Percentiles rank a stretch among this genome's conserved stretches.
phyloP scores from a whole-genome alignment of 2,329 filamentous ascomycete species.

The Penicillium sp. region DNA sequence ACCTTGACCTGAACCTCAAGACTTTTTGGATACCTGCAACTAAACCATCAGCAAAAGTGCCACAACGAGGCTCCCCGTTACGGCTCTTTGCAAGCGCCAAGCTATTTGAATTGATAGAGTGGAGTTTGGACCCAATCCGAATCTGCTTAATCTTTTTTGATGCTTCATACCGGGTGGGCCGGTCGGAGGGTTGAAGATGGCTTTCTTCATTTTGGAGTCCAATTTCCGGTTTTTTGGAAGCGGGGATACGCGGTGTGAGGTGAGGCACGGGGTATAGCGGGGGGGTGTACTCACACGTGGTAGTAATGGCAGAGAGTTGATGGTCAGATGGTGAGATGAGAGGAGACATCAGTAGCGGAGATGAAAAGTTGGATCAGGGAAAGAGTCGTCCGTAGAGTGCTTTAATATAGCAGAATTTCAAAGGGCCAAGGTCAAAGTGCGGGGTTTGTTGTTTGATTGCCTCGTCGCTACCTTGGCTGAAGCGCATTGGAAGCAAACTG shows the following conservation, averaged over 20 bases:
- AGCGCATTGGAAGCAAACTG: neutral
- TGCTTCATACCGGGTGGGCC: constrained; percentile 15
- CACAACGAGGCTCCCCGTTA: neutral
- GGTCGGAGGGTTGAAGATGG: constrained; percentile 3
- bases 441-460: neutral
- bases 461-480: neutral
- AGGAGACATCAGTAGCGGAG: neutral
- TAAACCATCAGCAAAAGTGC: no score
- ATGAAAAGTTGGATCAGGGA: neutral
- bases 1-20: no score
- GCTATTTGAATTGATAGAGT: neutral
- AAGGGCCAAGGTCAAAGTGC: neutral
- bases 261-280: neutral
- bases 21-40: no score
- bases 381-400: no score
- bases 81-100: neutral
- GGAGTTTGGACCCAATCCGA: constrained; percentile 15
- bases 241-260: neutral
- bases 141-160: constrained; percentile 25
- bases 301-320: neutral
- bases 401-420: neutral
- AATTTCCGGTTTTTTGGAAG: neutral
- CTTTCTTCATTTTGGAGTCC: neutral
- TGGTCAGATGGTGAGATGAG: neutral
- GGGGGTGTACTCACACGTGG: neutral